A percentile compares a stretch with the other conserved stretches of the same genome.
Conservation (phyloP, 495 filamentous ascomycete genomes). For the Lasiosphaeriaceae sp. region DNA sequence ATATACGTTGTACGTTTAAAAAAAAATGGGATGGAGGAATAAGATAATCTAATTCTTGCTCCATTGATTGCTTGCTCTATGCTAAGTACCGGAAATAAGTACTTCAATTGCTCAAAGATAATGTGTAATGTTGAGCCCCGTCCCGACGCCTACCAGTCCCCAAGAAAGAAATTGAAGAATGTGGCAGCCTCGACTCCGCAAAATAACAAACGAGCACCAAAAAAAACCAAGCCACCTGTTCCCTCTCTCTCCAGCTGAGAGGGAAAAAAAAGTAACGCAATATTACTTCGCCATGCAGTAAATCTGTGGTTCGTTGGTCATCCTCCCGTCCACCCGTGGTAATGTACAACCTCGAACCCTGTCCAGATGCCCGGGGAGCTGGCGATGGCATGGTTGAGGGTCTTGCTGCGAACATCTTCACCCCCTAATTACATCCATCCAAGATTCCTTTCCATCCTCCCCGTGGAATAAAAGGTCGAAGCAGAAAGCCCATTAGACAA, state of each 20-base stretch:
- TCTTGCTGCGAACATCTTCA: not conserved
- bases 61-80: constrained; percentile 1
- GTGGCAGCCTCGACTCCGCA: no score
- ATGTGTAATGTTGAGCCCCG: no score
- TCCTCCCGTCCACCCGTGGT: not conserved
- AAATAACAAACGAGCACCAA: no score
- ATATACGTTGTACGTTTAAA: no score
- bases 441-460: not conserved
- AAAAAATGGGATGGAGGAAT: no score
- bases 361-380: not conserved
- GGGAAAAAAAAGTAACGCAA: not conserved
- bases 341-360: not conserved
- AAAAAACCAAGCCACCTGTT: no score
- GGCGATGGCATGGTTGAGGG: not conserved
- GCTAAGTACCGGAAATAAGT: no score
- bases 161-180: no score
- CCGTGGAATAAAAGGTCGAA: not conserved
- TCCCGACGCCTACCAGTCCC: no score
- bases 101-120: no score
- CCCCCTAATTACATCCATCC: not conserved
- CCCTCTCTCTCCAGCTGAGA: no score
- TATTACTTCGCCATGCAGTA: not conserved
- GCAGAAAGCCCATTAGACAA: constrained; percentile 3
- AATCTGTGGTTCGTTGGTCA: not conserved
- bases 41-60: not conserved